Base-by-base conservation (phyloP, 495 filamentous ascomycete genomes). In the Neurospora sp. region DNA sequence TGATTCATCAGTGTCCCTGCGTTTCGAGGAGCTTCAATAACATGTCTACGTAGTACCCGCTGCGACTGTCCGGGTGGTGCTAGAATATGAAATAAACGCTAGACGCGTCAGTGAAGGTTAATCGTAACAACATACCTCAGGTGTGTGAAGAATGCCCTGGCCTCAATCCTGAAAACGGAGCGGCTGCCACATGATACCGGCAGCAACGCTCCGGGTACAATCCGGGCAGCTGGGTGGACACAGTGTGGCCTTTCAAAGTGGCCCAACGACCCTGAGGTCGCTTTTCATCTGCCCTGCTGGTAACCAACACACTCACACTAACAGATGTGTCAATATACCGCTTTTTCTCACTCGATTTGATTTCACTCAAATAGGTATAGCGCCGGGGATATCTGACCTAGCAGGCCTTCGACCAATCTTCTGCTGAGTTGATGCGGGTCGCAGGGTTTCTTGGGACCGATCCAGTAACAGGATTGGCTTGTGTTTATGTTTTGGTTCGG, bases 301-400 rank as follows among this genome's bases (percentile, higher is more conserved):
- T 16, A 18, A 66, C 54, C 54, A 66, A 18, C 54, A 18, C 54
- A 35, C 16, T 9, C 27, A 66, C 54, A 66, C 54, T 66, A 66
- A 66, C 44, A 27, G 59, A 42, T 74, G 72, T 70, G 70, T 59
- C 62, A 74, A 35, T 35, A 66, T n/a, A n/a, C n/a, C n/a, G n/a
- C n/a, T n/a, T n/a, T n/a, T n/a, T n/a, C n/a, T n/a, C n/a, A n/a
- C n/a, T n/a, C n/a, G n/a, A n/a, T n/a, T n/a, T n/a, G n/a, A n/a
- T n/a, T n/a, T n/a, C n/a, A n/a, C n/a, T n/a, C n/a, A n/a, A n/a
- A n/a, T n/a, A n/a, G n/a, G n/a, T n/a, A n/a, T n/a, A n/a, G n/a
- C n/a, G n/a, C n/a, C n/a, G n/a, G n/a, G n/a, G n/a, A n/a, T n/a
- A n/a, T n/a, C n/a, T n/a, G n/a, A n/a, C n/a, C n/a, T n/a, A n/a